These are phyloP conservation scores for Penstemon newberryi DNA, from an alignment of 257 asterid species.

Conservation along the genomic window DNA sequence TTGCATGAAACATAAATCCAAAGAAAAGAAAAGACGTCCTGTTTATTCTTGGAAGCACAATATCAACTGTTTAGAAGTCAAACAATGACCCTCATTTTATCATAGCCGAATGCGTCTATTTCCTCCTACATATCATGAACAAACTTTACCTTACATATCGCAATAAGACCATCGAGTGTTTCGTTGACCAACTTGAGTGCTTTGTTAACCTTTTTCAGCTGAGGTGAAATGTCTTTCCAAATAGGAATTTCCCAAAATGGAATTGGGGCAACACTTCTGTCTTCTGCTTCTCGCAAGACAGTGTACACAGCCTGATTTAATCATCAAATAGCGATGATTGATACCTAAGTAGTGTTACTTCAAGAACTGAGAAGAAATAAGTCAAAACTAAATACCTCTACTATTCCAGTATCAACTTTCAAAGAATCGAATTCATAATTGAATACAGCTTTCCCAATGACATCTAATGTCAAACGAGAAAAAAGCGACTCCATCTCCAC, in stretches of 20 bases:
- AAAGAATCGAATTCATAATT: conserved; percentile 95
- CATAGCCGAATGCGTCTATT: too few species aligned
- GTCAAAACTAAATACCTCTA: conserved; percentile 57
- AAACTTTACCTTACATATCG: conserved; percentile 77
- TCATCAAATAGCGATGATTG: conserved; percentile 14
- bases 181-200: conserved; percentile 83
- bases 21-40: too few species aligned
- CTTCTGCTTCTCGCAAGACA: conserved; percentile 91
- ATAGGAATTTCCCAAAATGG: conserved; percentile 98
- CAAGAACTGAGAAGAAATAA: conserved; percentile 20
- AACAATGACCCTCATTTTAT: too few species aligned
- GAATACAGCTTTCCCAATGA: conserved; percentile 96
- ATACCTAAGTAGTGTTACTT: conserved; percentile 12
- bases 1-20: too few species aligned
- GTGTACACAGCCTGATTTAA: conserved; percentile 83
- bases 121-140: too few species aligned
- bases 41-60: too few species aligned
- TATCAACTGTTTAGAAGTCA: too few species aligned
- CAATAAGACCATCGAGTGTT: conserved; percentile 76
- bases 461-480: conserved; percentile 90
- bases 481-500: conserved; percentile 98
- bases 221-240: conserved; percentile 97
- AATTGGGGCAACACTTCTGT: conserved; percentile 88
- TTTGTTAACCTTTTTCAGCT: conserved; percentile 75
- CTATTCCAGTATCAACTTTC: conserved; percentile 82